A percentile compares a stretch with the other conserved stretches of the same genome.
Evolutionary conservation across 169 alveolate genomes (phyloP).

Genomic region (Sarcocystis neurona): DNA sequence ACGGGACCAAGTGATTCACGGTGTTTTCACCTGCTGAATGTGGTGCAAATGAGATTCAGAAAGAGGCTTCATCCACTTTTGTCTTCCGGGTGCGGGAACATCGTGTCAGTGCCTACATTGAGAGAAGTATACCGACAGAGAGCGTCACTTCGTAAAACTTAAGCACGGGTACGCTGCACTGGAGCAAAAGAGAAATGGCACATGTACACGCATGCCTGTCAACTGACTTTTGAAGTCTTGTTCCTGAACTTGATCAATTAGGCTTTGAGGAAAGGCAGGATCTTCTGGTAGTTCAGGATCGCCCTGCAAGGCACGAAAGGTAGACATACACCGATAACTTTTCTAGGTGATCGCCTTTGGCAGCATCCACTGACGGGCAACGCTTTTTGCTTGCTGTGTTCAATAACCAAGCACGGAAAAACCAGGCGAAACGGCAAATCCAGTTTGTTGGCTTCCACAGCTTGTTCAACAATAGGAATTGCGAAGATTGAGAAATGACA

Average conservation of each 20-base stretch:
- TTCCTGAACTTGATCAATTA: constrained; percentile 68
- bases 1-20: too few species aligned
- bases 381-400: background rate
- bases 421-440: background rate
- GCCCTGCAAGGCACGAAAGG: constrained; percentile 66
- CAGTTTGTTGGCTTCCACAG: background rate
- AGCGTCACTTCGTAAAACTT: too few species aligned
- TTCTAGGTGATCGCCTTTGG: background rate
- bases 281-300: constrained; percentile 75
- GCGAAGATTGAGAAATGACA: background rate
- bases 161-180: too few species aligned
- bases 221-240: constrained; percentile 68
- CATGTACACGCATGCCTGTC: too few species aligned
- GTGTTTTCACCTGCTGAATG: too few species aligned
- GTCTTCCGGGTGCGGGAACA: too few species aligned
- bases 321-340: background rate
- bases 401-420: background rate
- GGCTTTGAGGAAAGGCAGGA: constrained; percentile 73
- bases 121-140: too few species aligned
- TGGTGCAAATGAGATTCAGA: too few species aligned
- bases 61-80: too few species aligned
- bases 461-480: background rate
- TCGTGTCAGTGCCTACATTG: too few species aligned
- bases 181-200: too few species aligned
- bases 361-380: background rate